Percentiles rank a stretch among this genome's conserved stretches.
phyloP scores from a whole-genome alignment of 1,284 basidiomycete species.

The Serendipita sp. region DNA sequence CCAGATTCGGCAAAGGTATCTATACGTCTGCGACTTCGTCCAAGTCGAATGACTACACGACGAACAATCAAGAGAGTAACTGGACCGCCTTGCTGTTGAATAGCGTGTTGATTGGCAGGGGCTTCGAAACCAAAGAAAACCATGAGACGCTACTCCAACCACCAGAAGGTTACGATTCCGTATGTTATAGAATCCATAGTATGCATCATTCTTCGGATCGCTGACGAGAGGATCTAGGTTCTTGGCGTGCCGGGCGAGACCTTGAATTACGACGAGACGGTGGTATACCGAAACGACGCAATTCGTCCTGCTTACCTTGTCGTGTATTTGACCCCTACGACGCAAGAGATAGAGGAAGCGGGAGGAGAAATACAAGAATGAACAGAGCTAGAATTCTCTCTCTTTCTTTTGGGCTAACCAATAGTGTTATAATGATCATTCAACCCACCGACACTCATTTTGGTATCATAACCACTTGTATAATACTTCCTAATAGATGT shows the following conservation, averaged over 20 bases:
- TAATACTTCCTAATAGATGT: too few species aligned
- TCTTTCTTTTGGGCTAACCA: too few species aligned
- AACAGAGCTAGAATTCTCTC: too few species aligned
- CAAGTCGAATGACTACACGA: slow-evolving; percentile 49
- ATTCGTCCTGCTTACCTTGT: slow-evolving; percentile 45
- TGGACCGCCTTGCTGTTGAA: slow-evolving; percentile 34
- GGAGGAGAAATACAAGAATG: too few species aligned
- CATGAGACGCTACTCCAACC: slow-evolving; percentile 33
- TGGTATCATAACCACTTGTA: too few species aligned
- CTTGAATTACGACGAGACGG: slow-evolving; percentile 47
- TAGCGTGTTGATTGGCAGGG: slow-evolving; percentile 43
- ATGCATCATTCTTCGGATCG: too few species aligned
- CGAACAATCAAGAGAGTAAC: slow-evolving; percentile 26
- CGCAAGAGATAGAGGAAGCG: too few species aligned
- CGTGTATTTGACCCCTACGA: slow-evolving; percentile 23
- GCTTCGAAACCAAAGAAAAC: slow-evolving; percentile 33
- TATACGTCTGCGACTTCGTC: slow-evolving; percentile 48
- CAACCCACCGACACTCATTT: too few species aligned
- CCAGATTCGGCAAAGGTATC: slow-evolving; percentile 39
- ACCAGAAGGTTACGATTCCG: slow-evolving; percentile 42
- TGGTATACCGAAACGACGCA: slow-evolving; percentile 43
- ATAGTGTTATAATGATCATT: too few species aligned
- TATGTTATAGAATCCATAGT: slow-evolving; percentile 14
- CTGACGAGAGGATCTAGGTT: slow-evolving; percentile 12
- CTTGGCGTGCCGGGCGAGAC: slow-evolving; percentile 38